phyloP scores from a whole-genome alignment of 495 filamentous ascomycete species.

The Astrothelium subdiscretum region DNA sequence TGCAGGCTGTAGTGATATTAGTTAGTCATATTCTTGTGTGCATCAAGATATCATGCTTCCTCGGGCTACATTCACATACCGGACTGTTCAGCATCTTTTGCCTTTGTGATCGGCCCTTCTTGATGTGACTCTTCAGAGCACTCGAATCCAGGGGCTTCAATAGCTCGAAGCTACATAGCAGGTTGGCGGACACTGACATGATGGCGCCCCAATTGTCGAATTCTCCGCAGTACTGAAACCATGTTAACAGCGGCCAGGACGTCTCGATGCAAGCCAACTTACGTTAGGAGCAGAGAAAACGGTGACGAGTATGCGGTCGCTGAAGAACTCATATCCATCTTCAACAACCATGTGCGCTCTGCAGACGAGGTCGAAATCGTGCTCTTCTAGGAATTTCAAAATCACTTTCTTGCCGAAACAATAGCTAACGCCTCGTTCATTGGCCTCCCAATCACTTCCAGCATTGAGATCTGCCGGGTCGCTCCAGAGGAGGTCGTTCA shows the following conservation, averaged over 20 bases:
- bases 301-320: conserved; percentile 86
- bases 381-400: conserved; percentile 83
- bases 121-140: conserved; percentile 96
- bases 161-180: conserved; percentile 94
- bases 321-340: conserved; percentile 98
- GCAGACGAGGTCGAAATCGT: conserved; percentile 96
- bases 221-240: conserved; percentile 82
- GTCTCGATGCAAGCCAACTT: conserved; percentile 31
- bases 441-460: conserved; percentile 83
- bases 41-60: background rate
- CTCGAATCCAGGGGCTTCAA: conserved; percentile 95
- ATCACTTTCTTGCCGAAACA: conserved; percentile 99
- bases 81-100: conserved; percentile 90
- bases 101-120: conserved; percentile 86
- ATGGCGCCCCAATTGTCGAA: conserved; percentile 99
- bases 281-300: conserved; percentile 98
- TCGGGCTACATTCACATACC: conserved; percentile 36
- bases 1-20: conserved; percentile 15
- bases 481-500: conserved; percentile 96
- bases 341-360: conserved; percentile 99
- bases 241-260: conserved; percentile 16
- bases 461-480: conserved; percentile 93
- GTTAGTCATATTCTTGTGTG: conserved; percentile 1
- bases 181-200: conserved; percentile 89
- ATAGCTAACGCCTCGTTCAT: conserved; percentile 94